These are phyloP conservation scores for Fusarium sp. DNA, from an alignment of 2,329 filamentous ascomycete species.

Conservation along the genomic window DNA sequence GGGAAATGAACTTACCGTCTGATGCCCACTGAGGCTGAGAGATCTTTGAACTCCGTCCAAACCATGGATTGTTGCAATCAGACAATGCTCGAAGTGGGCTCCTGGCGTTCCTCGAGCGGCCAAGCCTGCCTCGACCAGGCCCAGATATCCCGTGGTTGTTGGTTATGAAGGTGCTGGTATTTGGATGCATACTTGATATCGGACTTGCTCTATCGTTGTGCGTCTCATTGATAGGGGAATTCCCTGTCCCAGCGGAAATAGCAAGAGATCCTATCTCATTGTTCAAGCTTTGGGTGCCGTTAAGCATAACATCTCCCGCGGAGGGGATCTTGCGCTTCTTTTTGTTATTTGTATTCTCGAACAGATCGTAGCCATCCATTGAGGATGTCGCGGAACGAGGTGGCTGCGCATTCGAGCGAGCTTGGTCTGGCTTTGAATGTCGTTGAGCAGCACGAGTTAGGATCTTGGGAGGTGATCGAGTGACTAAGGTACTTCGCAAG, in stretches of 20 bases:
- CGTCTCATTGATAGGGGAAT: slow-evolving; percentile 49
- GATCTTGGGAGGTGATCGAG: slow-evolving; percentile 61
- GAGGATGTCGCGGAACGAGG: slow-evolving; percentile 77
- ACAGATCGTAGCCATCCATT: slow-evolving; percentile 92
- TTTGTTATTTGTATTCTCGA: slow-evolving; percentile 99
- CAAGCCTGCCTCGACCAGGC: slow-evolving; percentile 84
- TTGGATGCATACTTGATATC: slow-evolving; percentile 46
- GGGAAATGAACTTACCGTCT: slow-evolving; percentile 56
- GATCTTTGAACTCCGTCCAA: slow-evolving; percentile 59
- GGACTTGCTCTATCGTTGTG: slow-evolving; percentile 43
- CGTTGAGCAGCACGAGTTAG: slow-evolving; percentile 57
- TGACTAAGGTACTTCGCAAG: slow-evolving; percentile 54
- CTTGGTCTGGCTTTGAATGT: slow-evolving; percentile 58
- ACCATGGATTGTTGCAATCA: slow-evolving; percentile 69
- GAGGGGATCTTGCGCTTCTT: slow-evolving; percentile 99
- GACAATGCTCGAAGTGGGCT: slow-evolving; percentile 71
- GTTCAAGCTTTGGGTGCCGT: slow-evolving; percentile 54
- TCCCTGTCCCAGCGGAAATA: slow-evolving; percentile 37
- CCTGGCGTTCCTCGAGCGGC: slow-evolving; percentile 71
- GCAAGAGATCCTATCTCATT: slow-evolving; percentile 57
- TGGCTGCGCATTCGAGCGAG: slow-evolving; percentile 62
- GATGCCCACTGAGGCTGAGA: slow-evolving; percentile 59
- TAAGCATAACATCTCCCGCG: slow-evolving; percentile 74
- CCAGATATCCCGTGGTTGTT: slow-evolving; percentile 76
- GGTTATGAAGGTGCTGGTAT: slow-evolving; percentile 64